These are phyloP conservation scores for Candida caryicola DNA, from an alignment of 805 yeast genomes.

Conservation along the genomic window DNA sequence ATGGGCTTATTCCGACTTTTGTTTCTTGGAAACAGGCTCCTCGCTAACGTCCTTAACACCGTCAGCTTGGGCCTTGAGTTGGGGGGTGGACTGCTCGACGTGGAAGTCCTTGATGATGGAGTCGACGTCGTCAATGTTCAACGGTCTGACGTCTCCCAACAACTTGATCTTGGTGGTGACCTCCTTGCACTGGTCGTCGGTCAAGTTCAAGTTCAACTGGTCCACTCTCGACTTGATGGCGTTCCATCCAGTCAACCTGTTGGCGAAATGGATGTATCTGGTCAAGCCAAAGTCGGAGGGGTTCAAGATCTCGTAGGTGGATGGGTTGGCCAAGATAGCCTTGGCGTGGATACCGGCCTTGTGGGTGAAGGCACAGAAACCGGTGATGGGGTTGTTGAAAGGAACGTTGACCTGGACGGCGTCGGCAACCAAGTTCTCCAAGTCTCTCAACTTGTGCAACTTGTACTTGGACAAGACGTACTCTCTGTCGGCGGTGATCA, in stretches of 20 bases:
- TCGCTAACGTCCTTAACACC: conserved; percentile 24
- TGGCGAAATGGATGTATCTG: conserved; percentile 96
- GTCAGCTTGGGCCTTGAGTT: conserved; percentile 11
- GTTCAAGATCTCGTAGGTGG: conserved; percentile 94
- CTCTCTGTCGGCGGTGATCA: conserved; percentile 98
- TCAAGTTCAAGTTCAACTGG: conserved; percentile 83
- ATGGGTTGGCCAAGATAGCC: conserved; percentile 97
- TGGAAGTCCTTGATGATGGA: conserved; percentile 94
- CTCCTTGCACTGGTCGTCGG: conserved; percentile 93
- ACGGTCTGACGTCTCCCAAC: conserved; percentile 91
- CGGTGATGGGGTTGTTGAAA: conserved; percentile 97
- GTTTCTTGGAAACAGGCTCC: conserved; percentile 40
- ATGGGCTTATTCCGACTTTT: conserved; percentile 25
- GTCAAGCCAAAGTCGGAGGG: conserved; percentile 95
- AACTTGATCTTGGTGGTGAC: conserved; percentile 90
- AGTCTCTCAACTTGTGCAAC: conserved; percentile 90
- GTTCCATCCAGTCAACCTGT: conserved; percentile 98
- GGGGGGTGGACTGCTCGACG: conserved; percentile 64
- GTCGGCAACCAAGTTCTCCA: conserved; percentile 94
- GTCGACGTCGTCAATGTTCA: conserved; percentile 95
- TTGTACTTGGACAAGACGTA: conserved; percentile 93
- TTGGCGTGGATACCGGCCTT: conserved; percentile 99
- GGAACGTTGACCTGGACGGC: conserved; percentile 97
- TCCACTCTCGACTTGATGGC: conserved; percentile 98
- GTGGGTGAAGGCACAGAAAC: conserved; percentile 99